A percentile compares a stretch with the other conserved stretches of the same genome.
phyloP scores from a whole-genome alignment of 441 rosid species.

The Pelargonium cotyledonis region DNA sequence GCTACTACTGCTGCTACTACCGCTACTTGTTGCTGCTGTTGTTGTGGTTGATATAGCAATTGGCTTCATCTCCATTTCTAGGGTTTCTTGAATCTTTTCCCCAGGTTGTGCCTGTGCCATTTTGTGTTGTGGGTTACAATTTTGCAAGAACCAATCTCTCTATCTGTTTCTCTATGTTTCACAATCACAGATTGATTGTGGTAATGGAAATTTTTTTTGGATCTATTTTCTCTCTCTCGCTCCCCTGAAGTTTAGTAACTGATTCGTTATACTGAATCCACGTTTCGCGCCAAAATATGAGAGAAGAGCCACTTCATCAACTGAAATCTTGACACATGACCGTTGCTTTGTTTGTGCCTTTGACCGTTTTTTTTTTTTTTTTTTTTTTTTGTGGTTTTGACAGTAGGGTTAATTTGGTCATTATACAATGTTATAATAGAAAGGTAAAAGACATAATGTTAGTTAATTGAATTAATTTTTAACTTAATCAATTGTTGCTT shows the following conservation, averaged over 20 bases:
- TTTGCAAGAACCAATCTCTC: constrained; percentile 10
- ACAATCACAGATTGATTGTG: not conserved
- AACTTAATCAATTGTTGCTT: no score
- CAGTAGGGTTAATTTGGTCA: no score
- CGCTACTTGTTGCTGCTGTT: not conserved
- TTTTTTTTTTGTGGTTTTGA: no score
- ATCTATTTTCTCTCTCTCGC: constrained; percentile 16
- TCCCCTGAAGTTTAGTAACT: constrained; percentile 50
- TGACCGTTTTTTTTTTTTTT: constrained; percentile 27
- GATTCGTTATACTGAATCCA: constrained; percentile 47
- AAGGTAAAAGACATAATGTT: no score
- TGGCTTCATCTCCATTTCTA: constrained; percentile 6
- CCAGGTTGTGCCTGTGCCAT: constrained; percentile 61
- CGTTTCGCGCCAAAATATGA: constrained; percentile 46
- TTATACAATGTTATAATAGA: no score
- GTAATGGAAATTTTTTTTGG: constrained; percentile 7
- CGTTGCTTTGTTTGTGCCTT: constrained; percentile 27
- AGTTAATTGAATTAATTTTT: no score
- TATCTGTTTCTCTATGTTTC: constrained; percentile 6
- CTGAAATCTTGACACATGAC: constrained; percentile 19
- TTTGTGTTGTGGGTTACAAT: not conserved
- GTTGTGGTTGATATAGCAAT: not conserved
- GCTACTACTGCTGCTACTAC: constrained; percentile 17
- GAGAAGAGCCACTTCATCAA: not conserved
- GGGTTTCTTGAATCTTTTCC: constrained; percentile 25